These are phyloP conservation scores for Rutidosis leptorrhynchoides DNA, from an alignment of 129 eudicot genomes.

Conservation along the genomic window DNA sequence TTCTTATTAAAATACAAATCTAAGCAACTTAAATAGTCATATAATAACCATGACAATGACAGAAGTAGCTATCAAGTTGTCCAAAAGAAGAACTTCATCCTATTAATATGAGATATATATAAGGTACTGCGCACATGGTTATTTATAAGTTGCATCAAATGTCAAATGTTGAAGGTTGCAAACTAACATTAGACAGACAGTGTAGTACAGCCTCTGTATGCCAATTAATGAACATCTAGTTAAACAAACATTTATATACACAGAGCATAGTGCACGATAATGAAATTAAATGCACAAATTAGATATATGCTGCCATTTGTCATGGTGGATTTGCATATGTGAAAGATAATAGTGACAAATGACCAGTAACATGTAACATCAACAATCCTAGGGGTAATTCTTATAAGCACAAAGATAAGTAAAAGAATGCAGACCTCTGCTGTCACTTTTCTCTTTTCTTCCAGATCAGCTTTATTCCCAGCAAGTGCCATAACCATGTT, in stretches of 20 bases:
- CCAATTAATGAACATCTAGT: not conserved
- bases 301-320: too few relatives aligned
- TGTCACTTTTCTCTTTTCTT: slow-evolving; percentile 85
- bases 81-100: not conserved
- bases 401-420: slow-evolving; percentile 8
- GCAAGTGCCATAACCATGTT: slow-evolving; percentile 99
- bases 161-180: not conserved
- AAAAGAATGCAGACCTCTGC: slow-evolving; percentile 61
- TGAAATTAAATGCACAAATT: too few relatives aligned
- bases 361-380: too few relatives aligned
- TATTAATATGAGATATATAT: not conserved
- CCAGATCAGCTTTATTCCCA: slow-evolving; percentile 90
- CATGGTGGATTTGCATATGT: too few relatives aligned
- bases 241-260: too few relatives aligned
- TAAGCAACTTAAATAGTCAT: not conserved
- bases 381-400: not conserved
- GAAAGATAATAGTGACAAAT: too few relatives aligned
- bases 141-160: too few relatives aligned
- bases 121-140: not conserved
- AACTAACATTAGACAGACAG: not conserved
- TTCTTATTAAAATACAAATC: not conserved
- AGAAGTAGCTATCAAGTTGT: too few relatives aligned
- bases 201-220: not conserved
- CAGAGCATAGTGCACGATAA: too few relatives aligned
- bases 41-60: not conserved